Conservation (phyloP, 2,329 filamentous ascomycete species). For the Plenodomus tracheiphilus region DNA sequence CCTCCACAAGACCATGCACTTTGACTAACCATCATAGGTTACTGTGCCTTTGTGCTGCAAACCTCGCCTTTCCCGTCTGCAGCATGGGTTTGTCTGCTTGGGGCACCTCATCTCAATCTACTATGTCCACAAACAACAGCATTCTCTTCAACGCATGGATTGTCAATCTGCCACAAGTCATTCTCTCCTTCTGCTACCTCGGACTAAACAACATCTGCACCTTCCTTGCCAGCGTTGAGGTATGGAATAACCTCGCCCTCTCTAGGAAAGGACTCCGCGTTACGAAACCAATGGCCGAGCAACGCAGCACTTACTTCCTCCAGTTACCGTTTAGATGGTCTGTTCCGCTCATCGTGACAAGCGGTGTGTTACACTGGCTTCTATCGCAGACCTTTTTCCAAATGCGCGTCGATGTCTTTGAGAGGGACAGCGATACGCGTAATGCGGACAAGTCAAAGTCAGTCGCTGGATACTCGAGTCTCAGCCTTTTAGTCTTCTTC, state of each 20-base stretch:
- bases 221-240: constrained; percentile 50
- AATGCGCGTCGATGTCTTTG: constrained; percentile 18
- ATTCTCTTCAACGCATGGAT: constrained; percentile 35
- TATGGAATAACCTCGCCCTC: constrained; percentile 50
- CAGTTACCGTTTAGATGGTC: constrained; percentile 45
- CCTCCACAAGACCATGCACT: too few species aligned
- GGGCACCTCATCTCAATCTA: background rate
- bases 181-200: constrained; percentile 54
- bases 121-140: background rate
- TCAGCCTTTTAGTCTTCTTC: constrained; percentile 9
- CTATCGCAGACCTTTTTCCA: constrained; percentile 51
- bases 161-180: constrained; percentile 53
- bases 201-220: constrained; percentile 52
- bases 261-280: constrained; percentile 43
- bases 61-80: too few species aligned
- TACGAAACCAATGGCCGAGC: constrained; percentile 30
- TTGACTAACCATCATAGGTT: too few species aligned
- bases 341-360: constrained; percentile 40
- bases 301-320: constrained; percentile 49
- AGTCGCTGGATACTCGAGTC: constrained; percentile 9
- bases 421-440: too few species aligned
- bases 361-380: constrained; percentile 48
- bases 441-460: background rate
- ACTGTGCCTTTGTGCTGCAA: too few species aligned
- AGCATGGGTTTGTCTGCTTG: too few species aligned